Percentiles rank a stretch among this genome's conserved stretches.
phyloP scores from a whole-genome alignment of 225 moss, liverwort and hornwort genomes.

The Pleurozium schreberi region DNA sequence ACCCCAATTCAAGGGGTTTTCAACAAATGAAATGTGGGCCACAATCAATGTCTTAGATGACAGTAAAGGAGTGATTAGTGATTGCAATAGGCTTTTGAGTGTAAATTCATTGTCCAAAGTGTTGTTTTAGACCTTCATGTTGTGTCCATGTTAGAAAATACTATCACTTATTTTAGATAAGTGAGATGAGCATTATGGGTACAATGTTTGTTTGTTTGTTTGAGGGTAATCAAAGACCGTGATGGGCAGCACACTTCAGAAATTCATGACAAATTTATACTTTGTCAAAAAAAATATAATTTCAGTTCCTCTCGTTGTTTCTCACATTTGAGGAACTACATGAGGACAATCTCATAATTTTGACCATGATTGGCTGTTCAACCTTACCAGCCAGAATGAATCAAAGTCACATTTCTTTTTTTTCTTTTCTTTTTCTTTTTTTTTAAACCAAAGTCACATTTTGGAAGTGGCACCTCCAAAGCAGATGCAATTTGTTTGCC shows the following conservation, averaged over 20 bases:
- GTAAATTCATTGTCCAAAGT: background rate
- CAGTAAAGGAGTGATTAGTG: background rate
- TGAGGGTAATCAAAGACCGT: fast-evolving
- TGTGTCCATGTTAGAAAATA: fast-evolving
- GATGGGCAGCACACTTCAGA: background rate
- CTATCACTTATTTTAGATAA: background rate
- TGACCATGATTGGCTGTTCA: background rate
- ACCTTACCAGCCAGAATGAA: background rate
- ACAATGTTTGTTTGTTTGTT: background rate
- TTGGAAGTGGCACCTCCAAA: no score
- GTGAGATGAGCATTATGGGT: background rate
- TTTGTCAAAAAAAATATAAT: background rate
- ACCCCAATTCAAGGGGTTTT: fast-evolving
- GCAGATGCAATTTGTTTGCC: background rate
- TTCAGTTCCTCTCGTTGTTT: background rate
- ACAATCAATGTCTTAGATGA: background rate
- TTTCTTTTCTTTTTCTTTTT: no score
- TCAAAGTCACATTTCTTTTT: no score
- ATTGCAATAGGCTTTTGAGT: background rate
- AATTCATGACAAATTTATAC: background rate
- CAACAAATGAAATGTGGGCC: background rate
- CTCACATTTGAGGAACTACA: background rate
- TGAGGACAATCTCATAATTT: background rate
- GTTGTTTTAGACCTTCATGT: background rate
- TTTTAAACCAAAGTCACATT: no score